Conservation (phyloP, 2,329 filamentous ascomycete species). For the Emergomyces orientalis region DNA sequence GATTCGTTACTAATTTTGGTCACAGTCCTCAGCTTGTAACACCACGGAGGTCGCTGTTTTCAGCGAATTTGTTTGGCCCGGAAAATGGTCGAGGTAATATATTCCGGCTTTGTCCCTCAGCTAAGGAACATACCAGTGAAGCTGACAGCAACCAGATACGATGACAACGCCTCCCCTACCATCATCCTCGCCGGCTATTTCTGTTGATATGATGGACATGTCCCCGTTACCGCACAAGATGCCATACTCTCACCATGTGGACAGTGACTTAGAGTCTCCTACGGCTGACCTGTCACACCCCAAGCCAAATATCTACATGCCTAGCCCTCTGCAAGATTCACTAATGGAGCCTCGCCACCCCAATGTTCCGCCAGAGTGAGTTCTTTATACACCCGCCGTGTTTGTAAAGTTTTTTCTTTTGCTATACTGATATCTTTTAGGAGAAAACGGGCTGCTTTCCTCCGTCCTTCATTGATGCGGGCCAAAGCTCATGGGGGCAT, state of each 20-base stretch:
- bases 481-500: conserved; percentile 63
- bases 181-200: conserved; percentile 68
- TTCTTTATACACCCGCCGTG: conserved; percentile 17
- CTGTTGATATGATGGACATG: conserved; percentile 79
- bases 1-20: conserved; percentile 16
- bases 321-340: conserved; percentile 35
- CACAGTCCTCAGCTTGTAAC: conserved; percentile 71
- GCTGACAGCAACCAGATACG: conserved; percentile 49
- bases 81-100: conserved; percentile 52
- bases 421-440: conserved; percentile 30
- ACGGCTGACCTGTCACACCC: conserved; percentile 49
- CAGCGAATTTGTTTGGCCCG: conserved; percentile 56
- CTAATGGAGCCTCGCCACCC: conserved; percentile 28
- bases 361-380: conserved; percentile 29
- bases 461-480: conserved; percentile 65
- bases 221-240: conserved; percentile 86
- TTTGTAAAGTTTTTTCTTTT: not conserved
- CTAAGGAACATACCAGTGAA: conserved; percentile 9
- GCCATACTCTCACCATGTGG: conserved; percentile 50
- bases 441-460: conserved; percentile 57
- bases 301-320: conserved; percentile 32
- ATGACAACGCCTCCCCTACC: conserved; percentile 76
- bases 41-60: conserved; percentile 76
- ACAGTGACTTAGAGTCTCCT: conserved; percentile 62
- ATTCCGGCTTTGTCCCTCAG: conserved; percentile 6